Base-by-base conservation (phyloP, 2,329 filamentous ascomycete genomes). In the Colletotrichum orchidophilum region DNA sequence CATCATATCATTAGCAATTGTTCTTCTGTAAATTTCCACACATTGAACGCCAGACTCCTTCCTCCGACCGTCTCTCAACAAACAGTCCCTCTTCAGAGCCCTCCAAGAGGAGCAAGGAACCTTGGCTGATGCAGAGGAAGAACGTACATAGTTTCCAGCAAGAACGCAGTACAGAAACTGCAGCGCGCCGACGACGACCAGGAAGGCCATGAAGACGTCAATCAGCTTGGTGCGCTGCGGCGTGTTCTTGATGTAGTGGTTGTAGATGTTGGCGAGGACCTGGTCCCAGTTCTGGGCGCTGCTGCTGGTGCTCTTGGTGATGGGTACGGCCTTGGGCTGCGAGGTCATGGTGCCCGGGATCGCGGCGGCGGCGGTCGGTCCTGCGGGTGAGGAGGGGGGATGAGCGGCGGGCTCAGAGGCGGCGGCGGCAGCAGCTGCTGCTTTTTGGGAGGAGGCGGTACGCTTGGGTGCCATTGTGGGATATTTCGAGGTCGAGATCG, bases 91-190 rank as follows among this genome's bases (percentile, higher is more conserved):
- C 21, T 3, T 42, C 11, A n/a, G 26, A n/a, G n/a, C 39, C n/a
- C 24, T 33, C 5, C 7, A 21, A 24, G 15, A 55, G 50, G n/a
- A n/a, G 7, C 35, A 42, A 18, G 1, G 57, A 18, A 18, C 46
- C 21, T 24, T 15, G 8, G 18, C 46, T 15, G n/a, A 2, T 52
- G 11, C 33, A 13, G 21, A 13, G 35, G 4, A 15, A 9, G 29
- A 21, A 63, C 94, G 73, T 89, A 99, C 96, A 79, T 96, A 99
- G 83, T 98, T 98, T 75, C 96, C 96, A 65, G 91, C 94, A 76
- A 98, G 79, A 66, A 98, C 86, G 81, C 96, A 98, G 84, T 99
- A 99, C 71, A 93, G 81, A 82, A 99, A 98, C 83, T 99, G 96
- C 77, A 98, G 81, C n/a, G 86, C 94, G 61, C 95, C 96, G 5